phyloP scores from a whole-genome alignment of 106 monocot genomes.

The Iris macrosiphon region DNA sequence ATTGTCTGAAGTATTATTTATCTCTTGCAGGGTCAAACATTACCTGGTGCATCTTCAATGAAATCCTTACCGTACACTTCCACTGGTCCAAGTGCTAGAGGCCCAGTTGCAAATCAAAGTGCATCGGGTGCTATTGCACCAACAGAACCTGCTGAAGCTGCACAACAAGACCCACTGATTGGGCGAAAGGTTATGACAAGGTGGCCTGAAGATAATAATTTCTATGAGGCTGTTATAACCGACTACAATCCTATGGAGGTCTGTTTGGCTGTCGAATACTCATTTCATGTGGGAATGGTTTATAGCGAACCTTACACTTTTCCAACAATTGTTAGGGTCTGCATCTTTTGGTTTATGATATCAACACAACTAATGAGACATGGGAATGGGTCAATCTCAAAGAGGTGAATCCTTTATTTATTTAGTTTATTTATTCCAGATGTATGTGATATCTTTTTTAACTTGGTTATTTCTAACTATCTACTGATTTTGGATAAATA shows the following conservation, averaged over 20 bases:
- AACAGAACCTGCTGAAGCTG: constrained; percentile 24
- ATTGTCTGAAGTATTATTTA: constrained; percentile 5
- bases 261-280: not conserved
- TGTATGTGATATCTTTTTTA: no score
- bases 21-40: constrained; percentile 39
- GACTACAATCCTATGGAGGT: constrained; percentile 23
- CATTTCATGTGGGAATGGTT: not conserved
- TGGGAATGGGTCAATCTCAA: constrained; percentile 73
- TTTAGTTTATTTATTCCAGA: no score
- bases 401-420: constrained; percentile 38
- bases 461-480: no score
- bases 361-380: constrained; percentile 45
- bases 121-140: constrained; percentile 24
- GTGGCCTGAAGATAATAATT: constrained; percentile 73
- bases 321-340: constrained; percentile 21
- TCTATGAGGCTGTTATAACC: constrained; percentile 59
- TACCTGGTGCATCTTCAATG: constrained; percentile 35
- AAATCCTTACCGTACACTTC: constrained; percentile 13
- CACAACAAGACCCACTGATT: constrained; percentile 33
- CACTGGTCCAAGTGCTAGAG: constrained; percentile 35
- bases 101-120: constrained; percentile 26
- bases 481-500: no score
- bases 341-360: constrained; percentile 68
- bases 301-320: constrained; percentile 1
- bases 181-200: constrained; percentile 53